A percentile compares a stretch with the other conserved stretches of the same genome.
These are phyloP conservation scores for Diaporthe vexans DNA, from an alignment of 2,329 filamentous ascomycete species.

Conservation along the genomic window DNA sequence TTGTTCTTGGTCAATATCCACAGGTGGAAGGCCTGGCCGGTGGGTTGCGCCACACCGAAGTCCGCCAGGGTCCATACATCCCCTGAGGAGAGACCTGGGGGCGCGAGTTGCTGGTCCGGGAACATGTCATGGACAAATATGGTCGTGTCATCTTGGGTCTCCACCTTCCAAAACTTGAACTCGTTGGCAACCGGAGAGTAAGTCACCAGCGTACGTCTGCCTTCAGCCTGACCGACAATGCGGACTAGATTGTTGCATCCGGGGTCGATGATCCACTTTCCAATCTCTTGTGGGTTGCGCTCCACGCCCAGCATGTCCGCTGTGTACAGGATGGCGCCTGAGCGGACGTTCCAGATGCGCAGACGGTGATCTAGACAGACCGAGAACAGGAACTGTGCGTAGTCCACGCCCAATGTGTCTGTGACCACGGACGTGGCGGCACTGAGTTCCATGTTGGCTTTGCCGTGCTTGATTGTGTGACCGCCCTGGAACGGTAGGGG, in stretches of 20 bases:
- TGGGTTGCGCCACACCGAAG: slow-evolving; percentile 73
- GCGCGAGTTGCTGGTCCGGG: slow-evolving; percentile 72
- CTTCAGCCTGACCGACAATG: slow-evolving; percentile 71
- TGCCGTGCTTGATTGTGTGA: slow-evolving; percentile 74
- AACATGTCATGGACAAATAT: slow-evolving; percentile 81
- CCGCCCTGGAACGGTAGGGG: slow-evolving; percentile 77
- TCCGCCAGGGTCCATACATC: slow-evolving; percentile 86
- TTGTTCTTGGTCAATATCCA: slow-evolving; percentile 92
- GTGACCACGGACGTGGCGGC: slow-evolving; percentile 75
- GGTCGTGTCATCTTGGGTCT: slow-evolving; percentile 73
- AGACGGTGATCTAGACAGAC: slow-evolving; percentile 91
- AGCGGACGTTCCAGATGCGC: slow-evolving; percentile 90
- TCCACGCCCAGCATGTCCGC: slow-evolving; percentile 82
- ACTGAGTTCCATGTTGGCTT: slow-evolving; percentile 75
- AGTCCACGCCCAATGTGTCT: slow-evolving; percentile 64
- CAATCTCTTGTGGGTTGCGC: slow-evolving; percentile 75
- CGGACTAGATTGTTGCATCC: slow-evolving; percentile 83
- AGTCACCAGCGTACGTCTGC: slow-evolving; percentile 75
- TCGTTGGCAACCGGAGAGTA: slow-evolving; percentile 90
- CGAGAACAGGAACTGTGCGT: slow-evolving; percentile 75
- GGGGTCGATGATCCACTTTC: slow-evolving; percentile 84
- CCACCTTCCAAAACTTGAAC: slow-evolving; percentile 93
- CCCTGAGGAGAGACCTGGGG: slow-evolving; percentile 77
- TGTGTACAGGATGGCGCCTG: slow-evolving; percentile 81
- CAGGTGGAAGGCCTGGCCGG: slow-evolving; percentile 69